Evolutionary conservation across 2,329 filamentous ascomycete species (phyloP).

Genomic region (Penicillium sp.): DNA sequence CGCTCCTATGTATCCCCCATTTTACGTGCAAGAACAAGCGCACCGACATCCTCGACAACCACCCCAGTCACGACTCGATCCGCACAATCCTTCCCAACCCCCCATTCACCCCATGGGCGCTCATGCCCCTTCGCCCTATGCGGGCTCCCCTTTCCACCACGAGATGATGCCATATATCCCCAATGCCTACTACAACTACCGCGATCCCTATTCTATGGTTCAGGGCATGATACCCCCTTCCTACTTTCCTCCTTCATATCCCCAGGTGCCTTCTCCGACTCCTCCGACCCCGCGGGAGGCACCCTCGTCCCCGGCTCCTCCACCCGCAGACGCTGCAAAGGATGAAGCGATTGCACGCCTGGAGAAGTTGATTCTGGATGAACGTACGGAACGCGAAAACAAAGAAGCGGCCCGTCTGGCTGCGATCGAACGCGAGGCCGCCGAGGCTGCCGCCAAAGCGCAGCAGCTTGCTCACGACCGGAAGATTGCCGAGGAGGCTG

Average conservation of each 20-base stretch:
- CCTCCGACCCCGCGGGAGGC: conserved; percentile 28
- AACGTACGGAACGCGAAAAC: conserved; percentile 40
- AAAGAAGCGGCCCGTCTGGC: conserved; percentile 39
- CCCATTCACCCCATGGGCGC: conserved; percentile 25
- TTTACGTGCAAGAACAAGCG: conserved; percentile 27
- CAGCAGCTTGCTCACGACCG: conserved; percentile 40
- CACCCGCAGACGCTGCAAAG: conserved; percentile 46
- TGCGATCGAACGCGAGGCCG: conserved; percentile 51
- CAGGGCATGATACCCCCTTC: conserved; percentile 34
- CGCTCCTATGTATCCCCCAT: conserved; percentile 23
- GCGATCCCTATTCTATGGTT: conserved; percentile 32
- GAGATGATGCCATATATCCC: conserved; percentile 39
- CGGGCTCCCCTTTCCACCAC: conserved; percentile 30
- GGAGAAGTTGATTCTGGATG: conserved; percentile 52
- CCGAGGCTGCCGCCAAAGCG: conserved; percentile 28
- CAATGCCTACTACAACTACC: conserved; percentile 33
- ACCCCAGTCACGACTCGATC: conserved; percentile 26
- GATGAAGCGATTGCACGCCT: conserved; percentile 58
- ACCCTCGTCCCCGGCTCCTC: conserved; percentile 15
- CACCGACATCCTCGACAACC: conserved; percentile 26
- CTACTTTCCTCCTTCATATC: conserved; percentile 35
- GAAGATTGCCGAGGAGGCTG: conserved; percentile 41
- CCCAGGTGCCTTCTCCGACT: conserved; percentile 33
- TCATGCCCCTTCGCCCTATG: conserved; percentile 26
- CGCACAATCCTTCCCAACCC: conserved; percentile 30